Base-by-base conservation (phyloP, 2,329 filamentous ascomycete genomes). In the Talaromyces sp. region DNA sequence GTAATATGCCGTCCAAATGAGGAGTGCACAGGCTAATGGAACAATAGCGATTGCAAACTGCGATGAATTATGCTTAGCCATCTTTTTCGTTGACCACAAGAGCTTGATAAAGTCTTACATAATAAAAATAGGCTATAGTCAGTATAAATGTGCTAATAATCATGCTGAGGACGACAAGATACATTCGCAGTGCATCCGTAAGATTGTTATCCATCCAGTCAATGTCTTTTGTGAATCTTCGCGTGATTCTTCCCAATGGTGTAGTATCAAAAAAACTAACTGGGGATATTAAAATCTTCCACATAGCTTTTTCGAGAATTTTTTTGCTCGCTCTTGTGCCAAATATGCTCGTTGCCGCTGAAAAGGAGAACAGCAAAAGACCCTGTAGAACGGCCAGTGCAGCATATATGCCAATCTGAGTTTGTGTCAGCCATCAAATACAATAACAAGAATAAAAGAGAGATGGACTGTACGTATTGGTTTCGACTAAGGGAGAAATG, bases 131-230 rank as follows among this genome's bases (percentile, higher is more conserved):
- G 19, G 88, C 85, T 66, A 96, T 92, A 76, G 95, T 93, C 61
- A 96, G 81, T 50, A 85, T 84, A 68, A 95, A 94, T 33, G 94
- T 88, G 5, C 87, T 84, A 1, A 85, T 77, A 63, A 94, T 89
- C 80, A 86, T 89, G 50, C 82, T 85, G 63, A 94, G 72, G 2
- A 89, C 94, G 66, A 95, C 78, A 69, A 91, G 87, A 77, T 91
- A 95, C 89, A 95, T 93, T 63, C 91, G 84, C 72, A 95, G 89
- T 9, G 89, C 87, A 66, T 96, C 91, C 0, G 88, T 87, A 53
- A 96, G 75, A 58, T 84, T 89, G 72, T 95, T 95, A 75, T 96
- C 91, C 89, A 96, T 91, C 59, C 91, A 89, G 68, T 96, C 91
- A 39, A 96, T 89, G 66, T 96, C 91, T 63, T 91, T 87, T 37